Evolutionary conservation across 805 yeast species (phyloP).

Genomic region (Cyberlindnera subsufficiens): DNA sequence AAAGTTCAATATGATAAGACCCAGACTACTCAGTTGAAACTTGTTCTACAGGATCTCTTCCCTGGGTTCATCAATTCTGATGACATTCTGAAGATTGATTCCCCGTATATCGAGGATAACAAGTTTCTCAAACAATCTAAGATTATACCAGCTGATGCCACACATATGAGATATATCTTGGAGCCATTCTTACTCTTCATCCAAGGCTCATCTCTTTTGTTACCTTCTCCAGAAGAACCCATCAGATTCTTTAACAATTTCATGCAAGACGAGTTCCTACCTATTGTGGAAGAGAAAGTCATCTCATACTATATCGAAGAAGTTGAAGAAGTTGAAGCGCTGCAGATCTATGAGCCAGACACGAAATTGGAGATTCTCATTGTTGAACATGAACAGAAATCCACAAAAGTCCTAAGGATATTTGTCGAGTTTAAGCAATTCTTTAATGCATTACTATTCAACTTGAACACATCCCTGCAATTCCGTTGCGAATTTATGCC

Average conservation of each 20-base stretch:
- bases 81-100: slow-evolving; percentile 28
- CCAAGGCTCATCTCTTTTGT: slow-evolving; percentile 46
- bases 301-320: slow-evolving; percentile 44
- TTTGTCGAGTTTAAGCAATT: slow-evolving; percentile 18
- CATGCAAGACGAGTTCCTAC: slow-evolving; percentile 59
- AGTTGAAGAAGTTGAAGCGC: slow-evolving; percentile 33
- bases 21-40: slow-evolving; percentile 37
- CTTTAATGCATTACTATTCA: slow-evolving; percentile 16
- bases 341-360: slow-evolving; percentile 24
- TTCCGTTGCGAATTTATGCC: slow-evolving; percentile 22
- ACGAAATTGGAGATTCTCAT: background rate
- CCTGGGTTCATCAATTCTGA: slow-evolving; percentile 53
- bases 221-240: slow-evolving; percentile 30
- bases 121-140: slow-evolving; percentile 53
- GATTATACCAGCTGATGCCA: slow-evolving; percentile 62
- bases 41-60: slow-evolving; percentile 53
- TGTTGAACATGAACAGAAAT: background rate
- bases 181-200: slow-evolving; percentile 68
- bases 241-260: slow-evolving; percentile 50
- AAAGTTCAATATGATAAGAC: slow-evolving; percentile 27
- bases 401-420: slow-evolving; percentile 10
- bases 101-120: slow-evolving; percentile 56
- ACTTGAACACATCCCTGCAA: slow-evolving; percentile 22
- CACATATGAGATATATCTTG: slow-evolving; percentile 73
- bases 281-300: slow-evolving; percentile 55